Conservation (phyloP, 2,329 filamentous ascomycete species). For the Onygenales sp. region DNA sequence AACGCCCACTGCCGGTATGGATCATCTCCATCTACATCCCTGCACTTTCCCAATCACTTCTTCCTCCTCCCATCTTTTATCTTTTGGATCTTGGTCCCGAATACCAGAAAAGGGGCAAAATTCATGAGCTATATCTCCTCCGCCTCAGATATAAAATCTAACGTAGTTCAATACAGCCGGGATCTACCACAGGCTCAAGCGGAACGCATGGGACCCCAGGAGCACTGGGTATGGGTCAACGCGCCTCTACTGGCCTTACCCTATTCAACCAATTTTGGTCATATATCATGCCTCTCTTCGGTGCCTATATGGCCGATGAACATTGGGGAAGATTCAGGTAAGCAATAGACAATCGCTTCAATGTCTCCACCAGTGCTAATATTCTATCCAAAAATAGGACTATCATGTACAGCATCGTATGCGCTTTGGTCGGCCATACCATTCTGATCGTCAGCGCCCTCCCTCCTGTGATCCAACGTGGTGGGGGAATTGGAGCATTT, state of each 20-base stretch:
- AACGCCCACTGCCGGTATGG: constrained; percentile 40
- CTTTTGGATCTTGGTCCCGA: too few relatives aligned
- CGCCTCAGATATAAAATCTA: too few relatives aligned
- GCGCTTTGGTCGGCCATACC: constrained; percentile 57
- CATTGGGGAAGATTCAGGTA: constrained; percentile 47
- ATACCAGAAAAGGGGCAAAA: too few relatives aligned
- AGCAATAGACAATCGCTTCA: constrained; percentile 32
- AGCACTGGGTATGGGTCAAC: constrained; percentile 50
- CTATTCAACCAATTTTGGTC: constrained; percentile 55
- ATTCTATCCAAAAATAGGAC: constrained; percentile 27
- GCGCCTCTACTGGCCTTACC: constrained; percentile 43
- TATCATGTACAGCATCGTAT: constrained; percentile 54
- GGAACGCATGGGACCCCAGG: constrained; percentile 39
- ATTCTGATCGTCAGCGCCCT: constrained; percentile 58
- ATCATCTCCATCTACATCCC: too few relatives aligned
- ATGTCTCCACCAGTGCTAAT: constrained; percentile 12
- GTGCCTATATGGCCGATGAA: constrained; percentile 56
- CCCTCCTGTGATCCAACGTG: constrained; percentile 50
- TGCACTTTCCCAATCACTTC: too few relatives aligned
- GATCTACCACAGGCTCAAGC: constrained; percentile 46
- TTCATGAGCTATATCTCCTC: too few relatives aligned
- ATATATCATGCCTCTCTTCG: constrained; percentile 50
- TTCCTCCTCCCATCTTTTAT: too few relatives aligned
- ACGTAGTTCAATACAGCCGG: constrained; percentile 9
- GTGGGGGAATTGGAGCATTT: constrained; percentile 54